Base-by-base conservation (phyloP, 768 basidiomycete species). In the Epithele typhae region DNA sequence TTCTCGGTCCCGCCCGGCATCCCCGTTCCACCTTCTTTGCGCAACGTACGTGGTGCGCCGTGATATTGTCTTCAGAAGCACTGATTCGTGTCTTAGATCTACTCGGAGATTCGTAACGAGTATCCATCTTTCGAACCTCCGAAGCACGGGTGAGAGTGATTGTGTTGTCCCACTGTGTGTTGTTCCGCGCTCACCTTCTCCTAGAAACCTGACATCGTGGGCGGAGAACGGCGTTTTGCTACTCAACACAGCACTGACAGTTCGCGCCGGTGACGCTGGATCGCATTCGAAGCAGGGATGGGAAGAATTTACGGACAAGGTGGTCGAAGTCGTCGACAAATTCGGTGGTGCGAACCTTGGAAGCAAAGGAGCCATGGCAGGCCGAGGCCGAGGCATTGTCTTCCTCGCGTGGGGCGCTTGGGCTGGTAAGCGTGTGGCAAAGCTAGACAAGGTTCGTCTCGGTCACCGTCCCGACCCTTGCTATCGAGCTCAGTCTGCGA, bases 341-440 rank as follows among this genome's bases (percentile, higher is more conserved):
- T 87, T 84, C 65, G 83, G 84, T 47, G 79, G 89, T 54, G 78
- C 85, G 43, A 85, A 84, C 62, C 71, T 89, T 40, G 51, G 51
- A 5, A 33, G 46, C 15, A 44, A 32, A 17, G 59, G 48, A n/a
- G 61, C 53, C 43, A 59, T 53, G 19, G 68, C 61, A 49, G 85
- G 83, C 22, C 60, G 77, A 44, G 82, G 86, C 49, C 79, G 84
- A 4, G 89, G 92, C 37, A 78, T 86, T 21, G 84, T 84, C 39
- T 93, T 97, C 63, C 76, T 97, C 57, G 89, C 89, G 6, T 96
- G 93, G 92, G 93, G 94, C 8, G 74, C 79, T 7, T 86, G 83
- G 74, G 94, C 94, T 18, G 79, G 76, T 47, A 91, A 93, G 68
- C 76, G 90, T 58, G 86, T 90, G 45, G 77, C 79, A 45, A 84